A percentile compares a stretch with the other conserved stretches of the same genome.
These are phyloP conservation scores for Rhodotorula diobovata DNA, from an alignment of 768 basidiomycete species.

Conservation along the genomic window DNA sequence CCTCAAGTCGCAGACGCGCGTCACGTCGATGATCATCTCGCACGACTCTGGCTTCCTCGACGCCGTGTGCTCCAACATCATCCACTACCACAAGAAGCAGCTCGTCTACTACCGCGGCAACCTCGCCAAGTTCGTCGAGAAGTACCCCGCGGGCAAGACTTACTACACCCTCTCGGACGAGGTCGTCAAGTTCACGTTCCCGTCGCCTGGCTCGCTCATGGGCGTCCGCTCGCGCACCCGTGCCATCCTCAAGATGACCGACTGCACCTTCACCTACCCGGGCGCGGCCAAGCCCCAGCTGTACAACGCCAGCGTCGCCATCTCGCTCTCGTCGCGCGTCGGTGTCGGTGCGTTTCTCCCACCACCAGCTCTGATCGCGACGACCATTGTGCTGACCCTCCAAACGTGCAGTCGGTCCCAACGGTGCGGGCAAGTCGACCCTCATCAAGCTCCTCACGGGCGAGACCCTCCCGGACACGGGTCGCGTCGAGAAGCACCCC, in stretches of 20 bases:
- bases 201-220: constrained; percentile 91
- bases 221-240: constrained; percentile 93
- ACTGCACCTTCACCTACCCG: constrained; percentile 92
- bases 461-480: constrained; percentile 85
- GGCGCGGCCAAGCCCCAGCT: constrained; percentile 74
- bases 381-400: constrained; percentile 52
- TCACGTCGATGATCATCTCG: constrained; percentile 89
- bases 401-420: constrained; percentile 57
- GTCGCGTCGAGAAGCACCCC: constrained; percentile 89
- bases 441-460: constrained; percentile 91
- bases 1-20: constrained; percentile 69
- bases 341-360: constrained; percentile 57
- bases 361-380: not conserved
- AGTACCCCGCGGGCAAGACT: constrained; percentile 86
- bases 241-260: constrained; percentile 84
- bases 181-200: constrained; percentile 91
- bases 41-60: constrained; percentile 97
- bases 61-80: constrained; percentile 90
- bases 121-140: constrained; percentile 69
- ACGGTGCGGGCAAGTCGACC: constrained; percentile 94
- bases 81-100: constrained; percentile 95
- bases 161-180: constrained; percentile 95
- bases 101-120: constrained; percentile 92
- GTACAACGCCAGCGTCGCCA: constrained; percentile 79
- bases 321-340: constrained; percentile 96